Evolutionary conservation across 192 early-diverging fungal species (phyloP), one percentile per base, ranked within the genome.

Genomic region (Coemansia sp.): DNA sequence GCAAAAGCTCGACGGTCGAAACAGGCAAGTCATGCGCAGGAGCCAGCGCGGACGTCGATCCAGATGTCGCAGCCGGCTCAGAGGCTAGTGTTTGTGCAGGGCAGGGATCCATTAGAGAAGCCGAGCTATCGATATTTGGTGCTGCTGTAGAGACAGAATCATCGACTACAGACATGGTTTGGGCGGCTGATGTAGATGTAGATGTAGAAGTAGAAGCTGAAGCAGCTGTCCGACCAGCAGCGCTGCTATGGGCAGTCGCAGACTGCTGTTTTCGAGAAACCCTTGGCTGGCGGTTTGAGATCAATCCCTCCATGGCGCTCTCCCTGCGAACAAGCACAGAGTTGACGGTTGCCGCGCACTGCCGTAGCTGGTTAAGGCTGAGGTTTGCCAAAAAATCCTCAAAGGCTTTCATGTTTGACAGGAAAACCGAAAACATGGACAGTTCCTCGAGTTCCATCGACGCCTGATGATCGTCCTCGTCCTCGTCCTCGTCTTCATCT

Each of bases 281-380:
- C 51, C 41, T 43, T 22, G 39, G 48, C 11, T 14, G 33, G 3
- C 39, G 39, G 39, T 41, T 41, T 41, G 15, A 36, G 3, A 33
- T 18, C 6, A 64, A 22, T 2, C 20, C 63, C 34, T 58, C 54
- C 43, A 65, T 52, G 18, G 62, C 64, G 41, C 62, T 63, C 33
- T 83, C 80, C 18, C 80, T 64, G 54, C 69, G 67, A 41, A 78
- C 75, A 18, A 83, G 67, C 51, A 78, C 80, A 18, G 72, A 71
- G 35, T 83, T 83, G 15, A 83, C 80, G 0, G 80, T 78, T 11
- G 80, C 75, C 3, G 80, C 80, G 51, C 80, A 83, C 65, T 83
- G 80, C 6, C 80, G 68, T 34, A 83, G 70, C 65, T 83, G 80
- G 59, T 78, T 74, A 54, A 83, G 54, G 32, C 80, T 83, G 18